Evolutionary conservation across 2,329 filamentous ascomycete genomes (phyloP).

Genomic region (Chaetomium strumarium): DNA sequence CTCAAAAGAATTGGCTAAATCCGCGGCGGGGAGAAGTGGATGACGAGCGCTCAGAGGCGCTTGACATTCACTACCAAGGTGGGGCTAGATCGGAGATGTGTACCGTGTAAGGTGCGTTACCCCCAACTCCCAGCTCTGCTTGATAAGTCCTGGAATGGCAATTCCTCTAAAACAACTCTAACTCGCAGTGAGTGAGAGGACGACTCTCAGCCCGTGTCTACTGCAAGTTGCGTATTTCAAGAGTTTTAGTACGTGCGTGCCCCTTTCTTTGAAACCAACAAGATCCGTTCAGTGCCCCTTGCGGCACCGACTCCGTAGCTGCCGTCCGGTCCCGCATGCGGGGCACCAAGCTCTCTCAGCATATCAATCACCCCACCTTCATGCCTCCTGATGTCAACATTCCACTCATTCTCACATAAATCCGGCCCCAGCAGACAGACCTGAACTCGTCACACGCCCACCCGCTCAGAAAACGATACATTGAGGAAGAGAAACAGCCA

Average conservation of each 20-base stretch:
- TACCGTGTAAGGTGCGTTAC: neutral
- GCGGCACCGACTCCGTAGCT: slow-evolving; percentile 6
- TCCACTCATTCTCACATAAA: neutral
- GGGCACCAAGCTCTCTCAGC: slow-evolving; percentile 13
- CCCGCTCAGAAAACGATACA: neutral
- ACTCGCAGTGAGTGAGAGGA: neutral
- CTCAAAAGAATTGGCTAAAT: slow-evolving; percentile 14
- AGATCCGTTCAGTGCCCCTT: neutral
- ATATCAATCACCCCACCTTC: slow-evolving; percentile 12
- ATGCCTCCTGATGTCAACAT: slow-evolving; percentile 2
- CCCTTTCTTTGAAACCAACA: slow-evolving; percentile 11
- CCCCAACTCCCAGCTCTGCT: neutral
- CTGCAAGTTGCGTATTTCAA: neutral
- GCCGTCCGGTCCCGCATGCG: slow-evolving; percentile 7
- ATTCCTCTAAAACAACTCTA: neutral
- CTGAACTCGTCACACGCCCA: neutral
- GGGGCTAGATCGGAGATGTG: slow-evolving; percentile 8
- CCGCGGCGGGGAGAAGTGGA: slow-evolving; percentile 11
- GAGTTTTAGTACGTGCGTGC: neutral
- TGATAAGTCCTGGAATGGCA: neutral
- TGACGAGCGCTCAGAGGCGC: slow-evolving; percentile 1
- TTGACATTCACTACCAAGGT: slow-evolving; percentile 5
- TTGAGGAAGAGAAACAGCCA: no score
- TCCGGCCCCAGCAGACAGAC: slow-evolving; percentile 4
- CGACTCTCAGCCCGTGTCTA: neutral